Conservation (phyloP, 345 rosid genomes). For the Excoecaria agallocha region DNA sequence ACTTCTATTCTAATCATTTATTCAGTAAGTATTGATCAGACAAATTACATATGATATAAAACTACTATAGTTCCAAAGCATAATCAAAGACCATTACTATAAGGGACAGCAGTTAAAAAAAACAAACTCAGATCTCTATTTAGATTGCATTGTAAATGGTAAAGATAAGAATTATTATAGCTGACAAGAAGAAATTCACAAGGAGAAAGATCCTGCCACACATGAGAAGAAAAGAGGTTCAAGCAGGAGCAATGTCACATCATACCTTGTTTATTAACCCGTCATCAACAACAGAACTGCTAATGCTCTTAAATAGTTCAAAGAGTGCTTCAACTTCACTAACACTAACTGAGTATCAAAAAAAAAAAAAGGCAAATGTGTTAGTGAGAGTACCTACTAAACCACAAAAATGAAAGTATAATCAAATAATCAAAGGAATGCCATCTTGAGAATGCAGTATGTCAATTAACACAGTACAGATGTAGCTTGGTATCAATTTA, state of each 20-base stretch:
- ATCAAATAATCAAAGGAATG: neutral
- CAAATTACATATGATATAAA: neutral
- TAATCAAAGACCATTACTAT: neutral
- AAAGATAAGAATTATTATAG: too few species aligned
- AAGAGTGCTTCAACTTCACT: constrained; percentile 99
- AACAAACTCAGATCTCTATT: neutral
- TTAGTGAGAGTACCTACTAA: neutral
- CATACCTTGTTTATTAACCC: too few species aligned
- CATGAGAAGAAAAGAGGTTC: neutral
- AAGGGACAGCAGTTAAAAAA: neutral
- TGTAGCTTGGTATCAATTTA: neutral
- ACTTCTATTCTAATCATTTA: neutral
- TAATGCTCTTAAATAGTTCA: constrained; percentile 95
- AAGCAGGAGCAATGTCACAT: neutral
- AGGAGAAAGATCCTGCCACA: neutral
- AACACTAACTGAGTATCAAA: constrained; percentile 68
- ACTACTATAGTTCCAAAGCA: neutral
- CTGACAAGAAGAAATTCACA: too few species aligned
- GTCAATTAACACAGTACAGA: neutral
- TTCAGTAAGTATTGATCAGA: neutral
- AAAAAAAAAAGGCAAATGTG: neutral
- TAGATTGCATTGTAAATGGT: neutral
- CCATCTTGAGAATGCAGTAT: neutral
- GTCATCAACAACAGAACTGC: constrained; percentile 93
- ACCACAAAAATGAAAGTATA: neutral